Base-by-base conservation (phyloP, 2,329 filamentous ascomycete species). In the Beauveria scarabaeidicola region DNA sequence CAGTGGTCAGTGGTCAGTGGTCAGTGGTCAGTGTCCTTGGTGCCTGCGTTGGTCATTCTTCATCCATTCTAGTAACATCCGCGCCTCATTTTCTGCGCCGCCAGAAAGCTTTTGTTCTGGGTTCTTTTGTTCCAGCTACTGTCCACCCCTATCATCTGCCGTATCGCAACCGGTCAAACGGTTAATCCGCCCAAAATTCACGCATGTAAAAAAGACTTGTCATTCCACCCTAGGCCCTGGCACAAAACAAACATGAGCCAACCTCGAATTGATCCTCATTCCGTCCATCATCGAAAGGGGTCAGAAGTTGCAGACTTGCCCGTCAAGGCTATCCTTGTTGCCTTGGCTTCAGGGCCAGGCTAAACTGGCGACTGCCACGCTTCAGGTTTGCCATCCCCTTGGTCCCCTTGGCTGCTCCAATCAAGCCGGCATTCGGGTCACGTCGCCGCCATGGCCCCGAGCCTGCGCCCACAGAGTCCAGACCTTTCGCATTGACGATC, bases 401-500 rank as follows among this genome's bases (percentile, higher is more conserved):
- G 46, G 19, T 23, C 29, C 10, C 32, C 51, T 27, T 47, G 52
- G 38, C 21, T 15, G 51, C 23, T 32, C 36, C 38, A 13, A 15
- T 47, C 8, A 27, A 50, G 27, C 52, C 15, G 48, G 27, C 52
- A 36, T 36, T 36, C 32, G 32, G 32, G 32, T 36, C 52, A 36
- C 41, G 19, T 25, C 40, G 52, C 43, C 43, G 21, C 44, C 54
- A 57, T 48, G 44, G 13, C 43, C 43, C 27, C n/a, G 32, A 6
- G 19, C 32, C 13, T 25, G 21, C 32, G 23, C 17, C 52, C 25
- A 38, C 32, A 29, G 41, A 56, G 54, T 57, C 54, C 44, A 48
- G 54, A 57, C 54, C 54, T 48, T 48, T 48, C 41, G 53, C 54
- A 57, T 50, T 50, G 54, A 57, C 43, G 54, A 57, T 57, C 54